phyloP scores from a whole-genome alignment of 257 asterid species.

The Solanum paucissectum region DNA sequence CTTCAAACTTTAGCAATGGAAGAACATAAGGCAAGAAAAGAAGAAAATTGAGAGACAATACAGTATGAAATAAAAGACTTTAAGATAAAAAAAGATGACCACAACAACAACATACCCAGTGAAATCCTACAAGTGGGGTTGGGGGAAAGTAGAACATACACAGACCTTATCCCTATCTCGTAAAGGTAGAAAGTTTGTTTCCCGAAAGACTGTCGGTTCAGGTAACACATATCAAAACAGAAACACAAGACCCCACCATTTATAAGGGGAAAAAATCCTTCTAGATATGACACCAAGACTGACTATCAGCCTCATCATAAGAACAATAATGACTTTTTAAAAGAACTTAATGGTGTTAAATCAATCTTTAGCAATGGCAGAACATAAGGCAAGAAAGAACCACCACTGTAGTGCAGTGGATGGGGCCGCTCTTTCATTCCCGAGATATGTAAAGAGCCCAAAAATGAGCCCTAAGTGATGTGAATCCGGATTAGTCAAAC shows the following conservation, averaged over 20 bases:
- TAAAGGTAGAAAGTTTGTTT: not conserved
- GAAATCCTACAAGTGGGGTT: accelerated
- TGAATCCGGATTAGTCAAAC: not conserved
- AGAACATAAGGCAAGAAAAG: not conserved
- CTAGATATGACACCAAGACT: not conserved
- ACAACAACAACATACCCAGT: not conserved
- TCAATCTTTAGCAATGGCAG: not conserved
- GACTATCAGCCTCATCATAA: not conserved
- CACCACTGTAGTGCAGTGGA: not conserved
- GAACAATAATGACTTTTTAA: not conserved
- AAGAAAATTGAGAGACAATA: not conserved
- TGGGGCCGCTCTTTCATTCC: accelerated
- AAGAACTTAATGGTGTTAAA: not conserved
- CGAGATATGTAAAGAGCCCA: not conserved
- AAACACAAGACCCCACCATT: not conserved
- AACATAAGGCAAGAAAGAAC: not conserved
- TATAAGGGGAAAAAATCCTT: not conserved
- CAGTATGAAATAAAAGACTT: not conserved
- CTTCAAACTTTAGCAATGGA: not conserved
- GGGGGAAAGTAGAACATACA: not conserved
- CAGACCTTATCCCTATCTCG: not conserved
- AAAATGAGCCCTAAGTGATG: not conserved
- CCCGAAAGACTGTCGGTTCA: not conserved
- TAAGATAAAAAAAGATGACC: not conserved
- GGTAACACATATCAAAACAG: not conserved